A percentile compares a stretch with the other conserved stretches of the same genome.
Evolutionary conservation across 306 rosid species (phyloP).

Genomic region (Citrullus colocynthis): DNA sequence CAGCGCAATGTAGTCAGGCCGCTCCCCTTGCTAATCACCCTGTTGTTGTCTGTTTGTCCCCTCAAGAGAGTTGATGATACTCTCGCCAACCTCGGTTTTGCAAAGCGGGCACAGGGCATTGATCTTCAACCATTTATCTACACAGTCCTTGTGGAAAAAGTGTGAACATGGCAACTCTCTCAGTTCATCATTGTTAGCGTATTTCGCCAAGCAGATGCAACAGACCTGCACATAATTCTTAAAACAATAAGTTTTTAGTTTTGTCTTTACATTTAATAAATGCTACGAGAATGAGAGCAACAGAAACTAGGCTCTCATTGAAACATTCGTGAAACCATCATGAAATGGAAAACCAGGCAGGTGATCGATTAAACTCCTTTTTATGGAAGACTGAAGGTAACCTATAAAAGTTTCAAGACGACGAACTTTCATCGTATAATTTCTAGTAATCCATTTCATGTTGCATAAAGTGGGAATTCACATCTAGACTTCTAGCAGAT

Average conservation of each 20-base stretch:
- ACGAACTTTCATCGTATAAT: not conserved
- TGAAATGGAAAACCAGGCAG: not conserved
- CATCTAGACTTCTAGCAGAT: not conserved
- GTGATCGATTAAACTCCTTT: not conserved
- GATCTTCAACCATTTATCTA: conserved; percentile 93
- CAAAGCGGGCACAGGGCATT: conserved; percentile 88
- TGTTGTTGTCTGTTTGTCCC: conserved; percentile 32
- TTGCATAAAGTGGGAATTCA: not conserved
- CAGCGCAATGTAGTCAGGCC: not conserved
- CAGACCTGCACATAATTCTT: conserved; percentile 51
- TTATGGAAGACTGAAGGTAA: not conserved
- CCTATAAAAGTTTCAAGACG: not conserved
- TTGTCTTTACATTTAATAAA: not conserved
- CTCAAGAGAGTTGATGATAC: conserved; percentile 20
- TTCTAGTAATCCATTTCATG: not conserved
- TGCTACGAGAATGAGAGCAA: not conserved
- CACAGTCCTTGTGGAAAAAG: conserved; percentile 89
- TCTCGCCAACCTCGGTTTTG: conserved; percentile 65
- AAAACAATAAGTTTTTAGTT: not conserved
- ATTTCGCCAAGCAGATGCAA: conserved; percentile 86
- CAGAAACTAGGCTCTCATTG: not conserved
- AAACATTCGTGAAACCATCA: not conserved
- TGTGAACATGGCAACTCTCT: conserved; percentile 85
- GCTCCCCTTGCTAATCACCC: conserved; percentile 14
- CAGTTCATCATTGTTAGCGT: conserved; percentile 75